These are phyloP conservation scores for Boletales sp. DNA, from an alignment of 768 basidiomycete genomes.

Conservation along the genomic window DNA sequence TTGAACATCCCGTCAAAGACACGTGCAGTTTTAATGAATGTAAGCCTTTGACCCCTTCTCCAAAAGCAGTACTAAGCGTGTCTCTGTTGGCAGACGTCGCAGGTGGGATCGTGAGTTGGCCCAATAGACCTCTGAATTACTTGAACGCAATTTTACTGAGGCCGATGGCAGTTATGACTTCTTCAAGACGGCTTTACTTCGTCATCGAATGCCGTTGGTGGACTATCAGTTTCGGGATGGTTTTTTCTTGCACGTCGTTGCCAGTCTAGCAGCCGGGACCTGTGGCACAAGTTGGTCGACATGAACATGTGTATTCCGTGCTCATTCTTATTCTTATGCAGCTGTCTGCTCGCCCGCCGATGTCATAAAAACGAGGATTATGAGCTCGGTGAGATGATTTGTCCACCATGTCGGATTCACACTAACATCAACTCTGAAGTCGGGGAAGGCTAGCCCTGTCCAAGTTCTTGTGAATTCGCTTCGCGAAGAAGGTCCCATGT, in stretches of 20 bases:
- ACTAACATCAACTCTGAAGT: slow-evolving; percentile 35
- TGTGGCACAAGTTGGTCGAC: slow-evolving; percentile 66
- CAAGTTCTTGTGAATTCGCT: slow-evolving; percentile 58
- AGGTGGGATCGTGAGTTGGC: slow-evolving; percentile 74
- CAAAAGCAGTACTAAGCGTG: neutral
- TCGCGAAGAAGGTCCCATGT: slow-evolving; percentile 68
- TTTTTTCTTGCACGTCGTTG: slow-evolving; percentile 60
- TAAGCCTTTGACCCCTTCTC: slow-evolving; percentile 30
- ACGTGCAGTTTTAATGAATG: slow-evolving; percentile 74
- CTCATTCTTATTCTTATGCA: slow-evolving; percentile 25
- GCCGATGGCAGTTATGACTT: slow-evolving; percentile 60
- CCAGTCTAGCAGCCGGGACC: slow-evolving; percentile 68
- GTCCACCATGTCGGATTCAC: neutral
- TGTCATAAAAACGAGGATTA: slow-evolving; percentile 71
- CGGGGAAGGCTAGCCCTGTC: slow-evolving; percentile 44
- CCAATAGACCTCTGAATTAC: neutral
- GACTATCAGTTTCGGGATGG: slow-evolving; percentile 63
- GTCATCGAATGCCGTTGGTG: slow-evolving; percentile 48
- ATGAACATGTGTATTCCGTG: neutral
- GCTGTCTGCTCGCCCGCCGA: slow-evolving; percentile 79
- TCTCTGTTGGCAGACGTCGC: slow-evolving; percentile 52
- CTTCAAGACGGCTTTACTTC: slow-evolving; percentile 61
- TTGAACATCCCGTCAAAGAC: slow-evolving; percentile 32
- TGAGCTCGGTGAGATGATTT: slow-evolving; percentile 58
- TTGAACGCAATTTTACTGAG: slow-evolving; percentile 1